Base-by-base conservation (phyloP, 805 yeast genomes). In the Pichia membranifaciens region DNA sequence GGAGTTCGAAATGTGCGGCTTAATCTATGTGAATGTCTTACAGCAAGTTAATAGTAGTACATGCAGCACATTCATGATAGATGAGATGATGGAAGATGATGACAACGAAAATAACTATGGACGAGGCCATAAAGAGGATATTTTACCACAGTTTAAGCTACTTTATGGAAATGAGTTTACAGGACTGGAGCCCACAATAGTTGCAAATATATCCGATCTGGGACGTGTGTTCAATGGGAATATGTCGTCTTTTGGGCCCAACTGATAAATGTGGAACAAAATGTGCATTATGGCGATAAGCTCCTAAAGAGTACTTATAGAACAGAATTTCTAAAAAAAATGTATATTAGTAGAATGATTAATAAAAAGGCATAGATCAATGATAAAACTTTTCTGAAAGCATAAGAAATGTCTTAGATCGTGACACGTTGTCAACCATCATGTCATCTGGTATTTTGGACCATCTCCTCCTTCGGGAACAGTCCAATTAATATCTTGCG, bases 401-500 rank as follows among this genome's bases (percentile, higher is more conserved):
- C 37, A n/a, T 4, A 12, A 21, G 22, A 38, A 21, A 17, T 31
- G n/a, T 13, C 23, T 9, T 13, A 25, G 29, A 25, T n/a, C n/a
- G n/a, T n/a, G 33, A 12, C n/a, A 15, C 8, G 8, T 8, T 33
- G 6, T 33, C 20, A 33, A n/a, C 17, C 13, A 37, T 53, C 31
- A 65, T 6, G 95, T 83, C 82, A 87, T 79, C 64, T 83, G 82
- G 65, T 93, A 93, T 66, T 93, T 93, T 48, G 99, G 99, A 13
- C 99, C 99, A 65, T 86, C 99, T 28, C 98, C 97, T 51, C 99
- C 98, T 71, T 93, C 98, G 7, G 99, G 99, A n/a, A 88, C 96
- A 12, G 82, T 78, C 99, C 99, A 93, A 61, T 79, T 75, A 52
- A 93, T 93, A 61, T 90, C 96, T 68, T 91, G 96, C 0, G 87